phyloP scores from a whole-genome alignment of 106 monocot species.

The Allium fistulosum region DNA sequence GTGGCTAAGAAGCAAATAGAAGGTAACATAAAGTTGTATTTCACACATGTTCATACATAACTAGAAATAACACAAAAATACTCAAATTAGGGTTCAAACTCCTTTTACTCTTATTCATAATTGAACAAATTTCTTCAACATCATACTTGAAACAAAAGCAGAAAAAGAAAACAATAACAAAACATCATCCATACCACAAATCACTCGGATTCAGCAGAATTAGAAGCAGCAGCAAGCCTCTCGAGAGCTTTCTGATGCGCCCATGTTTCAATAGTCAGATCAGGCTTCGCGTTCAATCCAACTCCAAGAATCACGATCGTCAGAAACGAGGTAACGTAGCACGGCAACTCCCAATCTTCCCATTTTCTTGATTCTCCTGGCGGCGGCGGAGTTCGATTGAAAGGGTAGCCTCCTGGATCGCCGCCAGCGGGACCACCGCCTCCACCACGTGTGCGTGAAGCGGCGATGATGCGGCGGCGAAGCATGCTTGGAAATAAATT shows the following conservation, averaged over 20 bases:
- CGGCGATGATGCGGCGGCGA: conserved; percentile 38
- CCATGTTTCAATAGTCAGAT: conserved; percentile 95
- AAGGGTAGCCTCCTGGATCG: conserved; percentile 53
- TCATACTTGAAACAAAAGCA: neutral
- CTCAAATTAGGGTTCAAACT: neutral
- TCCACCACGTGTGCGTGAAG: conserved; percentile 39
- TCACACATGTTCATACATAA: too few species aligned
- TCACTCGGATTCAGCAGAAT: conserved; percentile 39
- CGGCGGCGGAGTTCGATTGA: conserved; percentile 64
- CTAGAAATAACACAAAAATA: neutral
- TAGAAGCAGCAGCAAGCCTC: conserved; percentile 45
- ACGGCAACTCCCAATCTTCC: conserved; percentile 98
- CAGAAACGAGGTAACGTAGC: conserved; percentile 92
- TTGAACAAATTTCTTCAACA: neutral
- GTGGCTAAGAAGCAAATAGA: too few species aligned
- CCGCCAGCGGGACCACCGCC: conserved; percentile 34
- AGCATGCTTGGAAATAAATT: conserved; percentile 56
- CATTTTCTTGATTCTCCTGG: conserved; percentile 76
- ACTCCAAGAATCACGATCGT: conserved; percentile 93
- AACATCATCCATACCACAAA: neutral
- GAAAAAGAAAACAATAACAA: neutral
- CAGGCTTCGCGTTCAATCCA: conserved; percentile 91
- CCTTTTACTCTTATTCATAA: neutral
- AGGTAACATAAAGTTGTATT: too few species aligned
- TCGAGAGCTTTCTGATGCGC: conserved; percentile 96